These are phyloP conservation scores for Kondoa malvinella DNA, from an alignment of 768 basidiomycete species.

Conservation along the genomic window DNA sequence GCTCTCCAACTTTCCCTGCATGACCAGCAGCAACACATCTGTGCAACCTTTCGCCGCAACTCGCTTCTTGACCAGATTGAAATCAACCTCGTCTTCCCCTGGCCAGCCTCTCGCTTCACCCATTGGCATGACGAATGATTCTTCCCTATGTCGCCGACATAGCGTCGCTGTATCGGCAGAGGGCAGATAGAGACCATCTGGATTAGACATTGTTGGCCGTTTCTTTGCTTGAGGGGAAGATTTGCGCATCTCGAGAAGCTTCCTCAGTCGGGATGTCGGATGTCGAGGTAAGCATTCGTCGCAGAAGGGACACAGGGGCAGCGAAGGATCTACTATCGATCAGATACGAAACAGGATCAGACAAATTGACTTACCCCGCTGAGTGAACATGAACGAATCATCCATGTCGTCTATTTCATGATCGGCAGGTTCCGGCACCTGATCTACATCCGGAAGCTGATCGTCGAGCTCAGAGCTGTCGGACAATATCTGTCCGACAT, in stretches of 20 bases:
- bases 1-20: neutral
- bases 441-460: neutral
- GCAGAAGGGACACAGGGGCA: slow-evolving; percentile 26
- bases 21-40: slow-evolving; percentile 7
- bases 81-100: slow-evolving; percentile 6
- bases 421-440: neutral
- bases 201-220: slow-evolving; percentile 9
- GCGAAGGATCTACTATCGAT: neutral
- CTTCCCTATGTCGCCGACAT: slow-evolving; percentile 22
- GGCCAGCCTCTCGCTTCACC: slow-evolving; percentile 20
- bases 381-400: neutral
- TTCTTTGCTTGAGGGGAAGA: slow-evolving; percentile 2
- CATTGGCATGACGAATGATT: slow-evolving; percentile 17
- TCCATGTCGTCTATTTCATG: neutral
- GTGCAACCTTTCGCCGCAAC: slow-evolving; percentile 9
- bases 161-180: slow-evolving; percentile 14
- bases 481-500: neutral
- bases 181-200: slow-evolving; percentile 13
- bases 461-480: neutral
- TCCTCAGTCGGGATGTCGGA: slow-evolving; percentile 14
- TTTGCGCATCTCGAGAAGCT: slow-evolving; percentile 16
- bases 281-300: slow-evolving; percentile 12
- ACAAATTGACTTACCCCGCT: neutral
- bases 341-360: neutral
- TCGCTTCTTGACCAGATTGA: slow-evolving; percentile 12